A percentile compares a stretch with the other conserved stretches of the same genome.
phyloP scores from a whole-genome alignment of 495 filamentous ascomycete species.

The Penicillium chermesinum region DNA sequence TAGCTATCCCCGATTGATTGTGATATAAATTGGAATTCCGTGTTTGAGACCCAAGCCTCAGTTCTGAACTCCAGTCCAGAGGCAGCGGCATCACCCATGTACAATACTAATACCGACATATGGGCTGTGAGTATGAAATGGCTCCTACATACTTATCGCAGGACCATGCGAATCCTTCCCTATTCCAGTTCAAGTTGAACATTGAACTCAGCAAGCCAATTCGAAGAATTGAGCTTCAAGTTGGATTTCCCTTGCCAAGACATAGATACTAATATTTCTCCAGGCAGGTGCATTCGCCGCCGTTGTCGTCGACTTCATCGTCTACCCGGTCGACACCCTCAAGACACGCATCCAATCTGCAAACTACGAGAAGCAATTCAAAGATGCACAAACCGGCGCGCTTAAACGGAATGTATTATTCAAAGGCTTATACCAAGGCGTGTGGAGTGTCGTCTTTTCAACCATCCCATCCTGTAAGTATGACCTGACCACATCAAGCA shows the following conservation, averaged over 20 bases:
- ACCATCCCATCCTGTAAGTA: slow-evolving; percentile 74
- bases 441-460: slow-evolving; percentile 81
- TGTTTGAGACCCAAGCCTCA: no score
- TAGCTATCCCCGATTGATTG: no score
- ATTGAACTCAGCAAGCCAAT: no score
- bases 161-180: no score
- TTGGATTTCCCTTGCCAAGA: no score
- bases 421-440: slow-evolving; percentile 78
- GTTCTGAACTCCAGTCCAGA: no score
- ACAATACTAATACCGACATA: slow-evolving; percentile 50
- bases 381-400: slow-evolving; percentile 44
- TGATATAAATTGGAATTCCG: no score
- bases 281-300: slow-evolving; percentile 80
- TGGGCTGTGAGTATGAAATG: slow-evolving; percentile 43
- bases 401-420: slow-evolving; percentile 56
- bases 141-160: no score
- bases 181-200: no score
- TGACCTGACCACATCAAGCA: no score
- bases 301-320: slow-evolving; percentile 70
- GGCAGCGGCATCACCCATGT: slow-evolving; percentile 14
- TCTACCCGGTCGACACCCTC: slow-evolving; percentile 81
- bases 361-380: slow-evolving; percentile 61
- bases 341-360: slow-evolving; percentile 81
- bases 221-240: no score
- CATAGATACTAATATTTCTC: no score